Evolutionary conservation across 345 rosid species (phyloP), one percentile per base, ranked within the genome.

Genomic region (Carallia brachiata): DNA sequence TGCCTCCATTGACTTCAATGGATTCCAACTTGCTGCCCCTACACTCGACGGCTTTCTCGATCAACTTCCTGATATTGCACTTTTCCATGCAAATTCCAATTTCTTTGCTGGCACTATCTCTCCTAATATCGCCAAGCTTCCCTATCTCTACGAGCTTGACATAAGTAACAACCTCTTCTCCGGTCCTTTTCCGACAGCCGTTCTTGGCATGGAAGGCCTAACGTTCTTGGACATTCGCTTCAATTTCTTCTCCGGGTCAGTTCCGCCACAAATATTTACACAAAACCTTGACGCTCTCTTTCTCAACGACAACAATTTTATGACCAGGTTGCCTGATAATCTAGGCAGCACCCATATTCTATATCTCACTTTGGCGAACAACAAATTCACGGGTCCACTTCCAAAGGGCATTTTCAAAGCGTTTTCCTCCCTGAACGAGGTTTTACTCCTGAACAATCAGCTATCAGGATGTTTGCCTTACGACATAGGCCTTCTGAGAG

Each of bases 21-120:
- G 97, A 12, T 93, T 89, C 81, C 89, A 83, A 5, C 88, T 93
- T 36, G 53, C 83, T 1, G 94, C 97, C 27, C 88, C 98, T 39
- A 68, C 84, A 2, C 84, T 93, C n/a, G 88, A 89, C 27, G 91
- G 91, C 27, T 93, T 89, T 36, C 85, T 90, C 32, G 98, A 91
- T 58, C 82, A 79, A 39, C 86, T 91, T 23, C 92, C 91, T 0
- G 94, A 85, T 63, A 73, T 91, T 37, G 97, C 92, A 15, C 81
- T 93, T 63, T 93, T 91, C 77, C 97, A 93, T 40, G 98, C 91
- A 18, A 93, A 93, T 72, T 89, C 97, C 65, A 93, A 93, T 83
- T 77, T 75, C 72, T 93, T 93, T 48, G 54, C 82, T 0, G 98
- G 98, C 32, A 50, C 80, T 0, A 55, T 89, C 61, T 86, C 94